phyloP scores from a whole-genome alignment of 2,329 filamentous ascomycete species.

The Cladosporium sp. region DNA sequence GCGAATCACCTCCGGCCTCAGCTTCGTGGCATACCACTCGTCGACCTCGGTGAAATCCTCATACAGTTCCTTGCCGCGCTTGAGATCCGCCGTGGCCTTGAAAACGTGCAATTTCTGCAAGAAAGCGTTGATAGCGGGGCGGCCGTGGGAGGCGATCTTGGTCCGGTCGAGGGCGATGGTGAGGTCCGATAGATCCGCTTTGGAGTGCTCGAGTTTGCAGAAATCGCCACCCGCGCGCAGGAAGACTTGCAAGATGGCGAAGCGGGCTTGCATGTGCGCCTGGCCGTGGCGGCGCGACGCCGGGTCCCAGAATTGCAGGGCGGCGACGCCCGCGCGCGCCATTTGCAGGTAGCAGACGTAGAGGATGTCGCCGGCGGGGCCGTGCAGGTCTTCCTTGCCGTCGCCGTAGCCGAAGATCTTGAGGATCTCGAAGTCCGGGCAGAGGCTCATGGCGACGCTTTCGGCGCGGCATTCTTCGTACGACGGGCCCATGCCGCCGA shows the following conservation, averaged over 20 bases:
- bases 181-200: constrained; percentile 67
- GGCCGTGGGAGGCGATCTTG: constrained; percentile 79
- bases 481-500: constrained; percentile 77
- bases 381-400: constrained; percentile 65
- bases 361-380: constrained; percentile 77
- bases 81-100: constrained; percentile 82
- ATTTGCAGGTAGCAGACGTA: constrained; percentile 87
- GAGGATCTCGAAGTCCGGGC: constrained; percentile 82
- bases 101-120: constrained; percentile 89
- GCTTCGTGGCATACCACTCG: constrained; percentile 76
- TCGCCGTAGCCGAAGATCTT: constrained; percentile 89
- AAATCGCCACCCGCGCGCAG: constrained; percentile 81
- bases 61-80: constrained; percentile 73
- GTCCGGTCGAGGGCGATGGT: constrained; percentile 76
- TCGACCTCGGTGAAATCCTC: constrained; percentile 78
- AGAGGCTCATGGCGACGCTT: constrained; percentile 84
- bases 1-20: constrained; percentile 68
- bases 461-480: constrained; percentile 96
- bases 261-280: constrained; percentile 82
- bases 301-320: constrained; percentile 92
- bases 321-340: constrained; percentile 84
- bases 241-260: constrained; percentile 80
- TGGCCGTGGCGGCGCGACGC: constrained; percentile 51
- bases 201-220: constrained; percentile 71
- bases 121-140: constrained; percentile 77